These are phyloP conservation scores for Salix suchowensis DNA, from an alignment of 345 rosid species.

Conservation along the genomic window DNA sequence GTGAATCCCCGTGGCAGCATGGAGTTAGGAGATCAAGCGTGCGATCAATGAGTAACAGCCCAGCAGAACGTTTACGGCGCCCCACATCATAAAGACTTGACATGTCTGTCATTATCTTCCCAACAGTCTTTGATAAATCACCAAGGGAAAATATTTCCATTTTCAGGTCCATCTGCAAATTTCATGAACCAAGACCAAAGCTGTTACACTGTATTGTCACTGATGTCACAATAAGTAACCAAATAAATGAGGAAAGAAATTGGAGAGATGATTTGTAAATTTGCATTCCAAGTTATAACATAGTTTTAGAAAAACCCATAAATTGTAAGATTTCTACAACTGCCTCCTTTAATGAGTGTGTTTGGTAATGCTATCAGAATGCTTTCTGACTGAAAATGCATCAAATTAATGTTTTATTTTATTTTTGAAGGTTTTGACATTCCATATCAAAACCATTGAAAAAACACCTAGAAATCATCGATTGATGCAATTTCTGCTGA, in stretches of 20 bases:
- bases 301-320: too few species aligned
- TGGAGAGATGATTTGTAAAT: too few species aligned
- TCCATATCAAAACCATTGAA: too few species aligned
- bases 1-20: slow-evolving; percentile 86
- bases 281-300: too few species aligned
- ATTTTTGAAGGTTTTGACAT: too few species aligned
- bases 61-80: slow-evolving; percentile 87
- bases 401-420: too few species aligned
- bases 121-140: slow-evolving; percentile 77
- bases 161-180: slow-evolving; percentile 89
- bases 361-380: too few species aligned
- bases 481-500: too few species aligned
- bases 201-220: slow-evolving; percentile 6
- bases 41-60: slow-evolving; percentile 84
- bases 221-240: background rate
- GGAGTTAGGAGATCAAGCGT: slow-evolving; percentile 94
- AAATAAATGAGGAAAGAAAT: background rate
- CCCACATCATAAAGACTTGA: slow-evolving; percentile 97
- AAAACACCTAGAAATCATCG: too few species aligned
- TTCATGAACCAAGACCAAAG: slow-evolving; percentile 24
- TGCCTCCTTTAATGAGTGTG: background rate
- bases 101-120: slow-evolving; percentile 93
- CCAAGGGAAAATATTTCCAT: slow-evolving; percentile 94
- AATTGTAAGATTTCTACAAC: background rate
- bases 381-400: too few species aligned